A percentile compares a stretch with the other conserved stretches of the same genome.
Evolutionary conservation across 108 stramenopile genomes (phyloP).

Genomic region (Cyclotella sp.): DNA sequence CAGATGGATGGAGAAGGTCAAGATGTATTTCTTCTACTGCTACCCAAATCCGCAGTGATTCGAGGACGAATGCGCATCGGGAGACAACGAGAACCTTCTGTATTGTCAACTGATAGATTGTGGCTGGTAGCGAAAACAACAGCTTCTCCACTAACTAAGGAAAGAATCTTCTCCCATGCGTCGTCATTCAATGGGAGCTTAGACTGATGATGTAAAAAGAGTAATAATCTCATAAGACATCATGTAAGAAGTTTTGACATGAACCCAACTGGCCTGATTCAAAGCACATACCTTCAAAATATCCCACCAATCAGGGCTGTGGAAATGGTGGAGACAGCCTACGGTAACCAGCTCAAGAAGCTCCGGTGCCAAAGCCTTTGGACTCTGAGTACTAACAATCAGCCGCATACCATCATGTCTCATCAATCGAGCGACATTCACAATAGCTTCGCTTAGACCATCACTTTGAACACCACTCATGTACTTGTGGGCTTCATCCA

Average conservation of each 20-base stretch:
- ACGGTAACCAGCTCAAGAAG: conserved; percentile 40
- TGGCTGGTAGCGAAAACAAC: conserved; percentile 43
- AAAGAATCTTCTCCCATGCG: conserved; percentile 26
- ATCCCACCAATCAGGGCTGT: conserved; percentile 36
- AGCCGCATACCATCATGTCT: conserved; percentile 50
- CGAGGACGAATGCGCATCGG: conserved; percentile 44
- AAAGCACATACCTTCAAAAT: conserved; percentile 3
- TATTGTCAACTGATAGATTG: conserved; percentile 14
- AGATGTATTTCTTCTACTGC: conserved; percentile 16
- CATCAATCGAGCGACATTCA: conserved; percentile 51
- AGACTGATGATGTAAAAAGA: not conserved
- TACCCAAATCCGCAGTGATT: conserved; percentile 39
- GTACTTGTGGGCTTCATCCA: conserved; percentile 54
- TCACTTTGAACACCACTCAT: conserved; percentile 30
- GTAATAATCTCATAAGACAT: no score
- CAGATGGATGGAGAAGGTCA: not conserved
- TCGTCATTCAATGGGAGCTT: conserved; percentile 29
- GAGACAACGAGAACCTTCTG: conserved; percentile 23
- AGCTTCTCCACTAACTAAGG: conserved; percentile 27
- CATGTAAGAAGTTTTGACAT: no score
- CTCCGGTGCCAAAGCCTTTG: conserved; percentile 44
- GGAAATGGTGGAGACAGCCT: conserved; percentile 33
- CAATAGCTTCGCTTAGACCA: conserved; percentile 48
- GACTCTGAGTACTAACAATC: conserved; percentile 46
- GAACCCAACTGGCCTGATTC: no score